These are phyloP conservation scores for Melastoma malabathricum DNA, from an alignment of 345 rosid species.

Conservation along the genomic window DNA sequence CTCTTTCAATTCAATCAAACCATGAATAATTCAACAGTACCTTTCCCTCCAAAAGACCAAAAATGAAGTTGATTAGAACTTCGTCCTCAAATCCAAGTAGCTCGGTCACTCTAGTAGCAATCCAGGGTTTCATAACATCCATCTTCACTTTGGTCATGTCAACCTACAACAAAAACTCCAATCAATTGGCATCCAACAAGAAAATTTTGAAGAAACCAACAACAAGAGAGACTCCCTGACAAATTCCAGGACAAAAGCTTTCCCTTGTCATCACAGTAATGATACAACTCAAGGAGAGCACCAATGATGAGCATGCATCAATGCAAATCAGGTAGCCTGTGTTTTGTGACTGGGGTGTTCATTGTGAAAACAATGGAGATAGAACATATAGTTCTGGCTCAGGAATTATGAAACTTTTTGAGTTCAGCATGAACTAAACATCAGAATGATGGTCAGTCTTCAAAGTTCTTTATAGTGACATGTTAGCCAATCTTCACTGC, in stretches of 20 bases:
- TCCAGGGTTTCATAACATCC: conserved; percentile 94
- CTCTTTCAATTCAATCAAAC: not conserved
- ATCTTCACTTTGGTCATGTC: conserved; percentile 83
- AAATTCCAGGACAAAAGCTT: not conserved
- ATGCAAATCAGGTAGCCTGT: too few relatives aligned
- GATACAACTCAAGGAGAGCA: too few relatives aligned
- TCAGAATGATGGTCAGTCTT: too few relatives aligned
- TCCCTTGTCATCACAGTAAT: too few relatives aligned
- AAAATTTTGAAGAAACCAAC: not conserved
- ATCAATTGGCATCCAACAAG: not conserved
- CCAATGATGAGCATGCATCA: too few relatives aligned
- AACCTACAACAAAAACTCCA: conserved; percentile 29
- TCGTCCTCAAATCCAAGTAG: conserved; percentile 97
- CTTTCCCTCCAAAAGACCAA: conserved; percentile 87
- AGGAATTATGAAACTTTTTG: too few relatives aligned
- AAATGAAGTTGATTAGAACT: conserved; percentile 91
- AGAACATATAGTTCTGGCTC: too few relatives aligned
- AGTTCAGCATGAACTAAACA: too few relatives aligned
- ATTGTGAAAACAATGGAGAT: too few relatives aligned
- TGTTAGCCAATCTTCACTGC: too few relatives aligned
- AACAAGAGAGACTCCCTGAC: not conserved
- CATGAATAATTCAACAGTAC: not conserved
- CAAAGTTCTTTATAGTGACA: too few relatives aligned
- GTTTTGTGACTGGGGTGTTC: too few relatives aligned
- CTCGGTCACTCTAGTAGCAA: conserved; percentile 82